A percentile compares a stretch with the other conserved stretches of the same genome.
phyloP scores from a whole-genome alignment of 164 flowering plant genomes.

The Chloranthus sessilifolius region DNA sequence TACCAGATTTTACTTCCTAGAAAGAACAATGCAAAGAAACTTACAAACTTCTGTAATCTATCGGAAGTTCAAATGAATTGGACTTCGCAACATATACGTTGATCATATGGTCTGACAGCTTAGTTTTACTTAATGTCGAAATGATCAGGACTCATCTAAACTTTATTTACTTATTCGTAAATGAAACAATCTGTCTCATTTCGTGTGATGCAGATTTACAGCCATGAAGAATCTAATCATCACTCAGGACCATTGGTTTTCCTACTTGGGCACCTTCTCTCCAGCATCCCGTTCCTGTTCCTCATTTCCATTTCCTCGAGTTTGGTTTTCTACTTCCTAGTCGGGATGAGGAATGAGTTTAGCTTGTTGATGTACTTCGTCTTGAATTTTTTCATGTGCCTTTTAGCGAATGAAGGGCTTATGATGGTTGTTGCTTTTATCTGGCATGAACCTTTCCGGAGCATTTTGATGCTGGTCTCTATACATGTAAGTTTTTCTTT shows the following conservation, averaged over 20 bases:
- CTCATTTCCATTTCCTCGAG: constrained; percentile 89
- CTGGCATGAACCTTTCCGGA: constrained; percentile 63
- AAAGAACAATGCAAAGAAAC: no score
- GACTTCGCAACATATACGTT: no score
- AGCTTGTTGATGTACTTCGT: constrained; percentile 94
- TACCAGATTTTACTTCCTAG: no score
- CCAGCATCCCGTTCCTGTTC: constrained; percentile 92
- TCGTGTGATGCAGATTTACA: constrained; percentile 44
- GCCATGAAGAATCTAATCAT: constrained; percentile 64
- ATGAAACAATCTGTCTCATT: no score
- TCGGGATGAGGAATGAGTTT: constrained; percentile 83
- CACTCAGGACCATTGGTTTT: constrained; percentile 86
- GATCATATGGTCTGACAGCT: no score
- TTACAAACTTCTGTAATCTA: no score
- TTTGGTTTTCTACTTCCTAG: constrained; percentile 81
- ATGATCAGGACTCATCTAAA: no score
- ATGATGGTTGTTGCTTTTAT: constrained; percentile 60
- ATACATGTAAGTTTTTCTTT: constrained; percentile 64
- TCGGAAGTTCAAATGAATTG: no score
- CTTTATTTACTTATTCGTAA: no score
- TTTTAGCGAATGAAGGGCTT: constrained; percentile 86
- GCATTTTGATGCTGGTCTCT: constrained; percentile 52
- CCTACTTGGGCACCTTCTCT: constrained; percentile 76
- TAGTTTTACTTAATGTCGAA: no score
- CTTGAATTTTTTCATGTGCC: constrained; percentile 84